Base-by-base conservation (phyloP, 1,284 basidiomycete genomes). In the Apiotrichum veenhuisii region DNA sequence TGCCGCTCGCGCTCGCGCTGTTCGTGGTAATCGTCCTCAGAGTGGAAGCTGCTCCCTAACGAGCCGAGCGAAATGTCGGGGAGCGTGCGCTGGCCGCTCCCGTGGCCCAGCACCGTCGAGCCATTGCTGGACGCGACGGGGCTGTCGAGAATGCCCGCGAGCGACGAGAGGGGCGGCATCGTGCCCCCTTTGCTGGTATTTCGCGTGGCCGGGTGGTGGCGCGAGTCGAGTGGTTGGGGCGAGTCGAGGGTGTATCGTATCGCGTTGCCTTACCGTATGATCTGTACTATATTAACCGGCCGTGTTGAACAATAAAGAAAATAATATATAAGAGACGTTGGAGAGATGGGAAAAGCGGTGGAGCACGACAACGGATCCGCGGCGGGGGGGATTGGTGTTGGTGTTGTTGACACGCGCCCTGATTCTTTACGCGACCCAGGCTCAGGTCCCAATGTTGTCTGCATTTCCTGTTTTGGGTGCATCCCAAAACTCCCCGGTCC, bases 311-410 rank as follows among this genome's bases (percentile, higher is more conserved):
- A 30, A 30, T 30, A 12, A 7, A 5, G 30, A 30, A 30, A 30
- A 30, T 30, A 12, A 30, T n/a, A n/a, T n/a, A n/a, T 30, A 12
- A 30, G 30, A 7, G 30, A 30, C 12, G 30, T 5, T 30, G 30
- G 7, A 30, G 30, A 30, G 30, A 30, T 30, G 30, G 7, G 12
- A 30, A 30, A 30, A 12, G 30, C 30, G 12, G 12, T 30, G 30
- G 30, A 77, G 95, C 91, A 11, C 91, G 91, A 60, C 87, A 30
- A 12, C 7, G 87, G 56, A 95, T 78, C 66, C 5, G n/a, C 4
- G 14, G 37, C 37, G 5, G 41, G 41, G 7, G 12, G 20, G 20
- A 15, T 43, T 12, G 45, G 27, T 47, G 45, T 25, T 30, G 37
- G 12, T 38, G 37, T 38, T 38, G 37, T 38, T 38, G 37, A 38